Percentiles rank a stretch among this genome's conserved stretches.
Conservation (phyloP, 1,284 basidiomycete genomes). For the Cerioporus squamosus region DNA sequence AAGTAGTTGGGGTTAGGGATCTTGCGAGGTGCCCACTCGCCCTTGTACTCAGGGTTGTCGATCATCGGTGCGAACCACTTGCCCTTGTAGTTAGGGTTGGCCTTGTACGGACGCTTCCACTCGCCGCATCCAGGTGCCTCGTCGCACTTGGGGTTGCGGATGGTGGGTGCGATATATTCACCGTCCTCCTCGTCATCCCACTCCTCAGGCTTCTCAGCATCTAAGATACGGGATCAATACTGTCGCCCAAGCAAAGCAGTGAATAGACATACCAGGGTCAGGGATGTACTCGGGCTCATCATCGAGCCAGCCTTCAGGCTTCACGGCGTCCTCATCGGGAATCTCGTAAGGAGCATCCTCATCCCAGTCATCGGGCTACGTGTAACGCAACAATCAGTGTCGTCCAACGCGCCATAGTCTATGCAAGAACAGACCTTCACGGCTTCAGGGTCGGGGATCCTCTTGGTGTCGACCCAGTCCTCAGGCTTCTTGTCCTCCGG, state of each 20-base stretch:
- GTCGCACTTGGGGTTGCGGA: slow-evolving; percentile 90
- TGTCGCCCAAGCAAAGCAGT: background rate
- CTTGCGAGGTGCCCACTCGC: slow-evolving; percentile 91
- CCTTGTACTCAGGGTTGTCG: slow-evolving; percentile 98
- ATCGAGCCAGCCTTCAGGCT: slow-evolving; percentile 96
- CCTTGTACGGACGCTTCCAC: slow-evolving; percentile 87
- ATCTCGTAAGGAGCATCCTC: slow-evolving; percentile 94
- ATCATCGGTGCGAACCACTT: slow-evolving; percentile 95
- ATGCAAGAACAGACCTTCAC: slow-evolving; percentile 60
- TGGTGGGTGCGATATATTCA: slow-evolving; percentile 92
- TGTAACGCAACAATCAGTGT: background rate
- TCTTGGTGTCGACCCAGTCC: slow-evolving; percentile 92
- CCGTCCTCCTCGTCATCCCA: slow-evolving; percentile 99
- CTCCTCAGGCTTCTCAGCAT: slow-evolving; percentile 97
- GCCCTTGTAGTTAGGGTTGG: slow-evolving; percentile 94
- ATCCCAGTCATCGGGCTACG: slow-evolving; percentile 92
- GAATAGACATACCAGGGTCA: slow-evolving; percentile 71
- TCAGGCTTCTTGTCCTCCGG: slow-evolving; percentile 89
- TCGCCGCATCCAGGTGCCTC: slow-evolving; percentile 93
- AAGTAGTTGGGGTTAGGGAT: slow-evolving; percentile 94
- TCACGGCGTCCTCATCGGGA: slow-evolving; percentile 83
- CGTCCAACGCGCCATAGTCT: background rate
- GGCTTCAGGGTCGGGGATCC: slow-evolving; percentile 86
- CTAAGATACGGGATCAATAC: slow-evolving; percentile 37
- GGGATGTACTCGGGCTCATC: slow-evolving; percentile 84